A percentile compares a stretch with the other conserved stretches of the same genome.
Conservation (phyloP, 2,329 filamentous ascomycete species). For the Alternaria burnsii region DNA sequence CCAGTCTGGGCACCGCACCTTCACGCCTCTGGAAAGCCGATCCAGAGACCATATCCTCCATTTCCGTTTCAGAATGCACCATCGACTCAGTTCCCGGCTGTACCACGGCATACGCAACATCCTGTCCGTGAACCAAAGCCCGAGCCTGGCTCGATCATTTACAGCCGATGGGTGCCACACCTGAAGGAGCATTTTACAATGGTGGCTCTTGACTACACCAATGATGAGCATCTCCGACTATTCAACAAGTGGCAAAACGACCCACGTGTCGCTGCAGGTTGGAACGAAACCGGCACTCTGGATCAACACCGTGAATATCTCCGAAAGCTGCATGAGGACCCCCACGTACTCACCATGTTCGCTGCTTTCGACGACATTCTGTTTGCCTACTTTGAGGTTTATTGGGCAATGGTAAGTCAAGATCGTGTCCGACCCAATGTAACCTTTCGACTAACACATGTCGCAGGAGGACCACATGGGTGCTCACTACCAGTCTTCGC, state of each 20-base stretch:
- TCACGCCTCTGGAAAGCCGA: slow-evolving; percentile 47
- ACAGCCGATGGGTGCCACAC: slow-evolving; percentile 81
- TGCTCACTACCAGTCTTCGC: slow-evolving; percentile 64
- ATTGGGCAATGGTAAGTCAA: slow-evolving; percentile 71
- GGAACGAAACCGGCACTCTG: slow-evolving; percentile 80
- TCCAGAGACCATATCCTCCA: slow-evolving; percentile 53
- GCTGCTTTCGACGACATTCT: slow-evolving; percentile 74
- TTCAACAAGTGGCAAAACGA: slow-evolving; percentile 88
- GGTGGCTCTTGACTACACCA: slow-evolving; percentile 73
- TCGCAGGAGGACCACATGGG: slow-evolving; percentile 66
- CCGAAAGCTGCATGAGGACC: slow-evolving; percentile 71
- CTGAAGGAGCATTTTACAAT: slow-evolving; percentile 80
- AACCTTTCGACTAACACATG: slow-evolving; percentile 26
- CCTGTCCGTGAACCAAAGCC: slow-evolving; percentile 77
- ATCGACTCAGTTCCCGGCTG: slow-evolving; percentile 58
- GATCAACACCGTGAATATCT: slow-evolving; percentile 79
- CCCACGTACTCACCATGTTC: slow-evolving; percentile 74
- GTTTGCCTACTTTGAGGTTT: slow-evolving; percentile 83
- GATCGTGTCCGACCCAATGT: background rate
- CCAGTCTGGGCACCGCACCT: slow-evolving; percentile 52
- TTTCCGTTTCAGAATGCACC: slow-evolving; percentile 56
- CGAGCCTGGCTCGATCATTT: slow-evolving; percentile 72
- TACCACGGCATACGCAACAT: slow-evolving; percentile 69
- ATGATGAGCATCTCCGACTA: slow-evolving; percentile 70
- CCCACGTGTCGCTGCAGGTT: slow-evolving; percentile 79